Evolutionary conservation across 2,329 filamentous ascomycete genomes (phyloP).

Genomic region (Dendryphion nanum): DNA sequence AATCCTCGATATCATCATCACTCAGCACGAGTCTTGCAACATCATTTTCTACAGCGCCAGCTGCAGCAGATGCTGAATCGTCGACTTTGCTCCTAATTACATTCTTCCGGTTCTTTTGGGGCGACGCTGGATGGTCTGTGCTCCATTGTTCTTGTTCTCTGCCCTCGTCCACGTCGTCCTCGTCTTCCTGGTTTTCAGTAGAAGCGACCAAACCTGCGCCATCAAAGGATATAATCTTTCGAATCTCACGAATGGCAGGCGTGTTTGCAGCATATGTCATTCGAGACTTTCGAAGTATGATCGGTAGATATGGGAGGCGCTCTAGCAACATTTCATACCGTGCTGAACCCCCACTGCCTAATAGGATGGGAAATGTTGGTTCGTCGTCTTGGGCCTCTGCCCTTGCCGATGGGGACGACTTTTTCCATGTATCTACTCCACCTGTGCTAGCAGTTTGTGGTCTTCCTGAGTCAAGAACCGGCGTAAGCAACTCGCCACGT

Average conservation of each 20-base stretch:
- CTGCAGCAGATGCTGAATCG: conserved; percentile 8
- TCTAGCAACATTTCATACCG: conserved; percentile 77
- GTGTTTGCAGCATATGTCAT: conserved; percentile 17
- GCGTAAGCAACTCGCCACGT: conserved; percentile 34
- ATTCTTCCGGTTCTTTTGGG: conserved; percentile 14
- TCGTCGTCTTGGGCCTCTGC: conserved; percentile 11
- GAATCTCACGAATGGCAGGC: conserved; percentile 55
- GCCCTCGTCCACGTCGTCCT: conserved; percentile 33
- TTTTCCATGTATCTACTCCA: conserved; percentile 42
- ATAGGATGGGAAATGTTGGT: conserved; percentile 37
- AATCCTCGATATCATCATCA: conserved; percentile 44
- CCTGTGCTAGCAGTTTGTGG: conserved; percentile 22
- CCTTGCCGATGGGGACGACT: conserved; percentile 14
- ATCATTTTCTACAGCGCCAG: conserved; percentile 11
- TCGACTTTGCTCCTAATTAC: conserved; percentile 20
- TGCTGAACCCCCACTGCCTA: conserved; percentile 61
- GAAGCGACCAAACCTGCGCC: conserved; percentile 34
- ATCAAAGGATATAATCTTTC: conserved; percentile 67
- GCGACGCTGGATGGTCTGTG: conserved; percentile 40
- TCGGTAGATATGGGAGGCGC: conserved; percentile 79
- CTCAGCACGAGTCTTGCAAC: conserved; percentile 36
- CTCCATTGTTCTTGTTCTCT: conserved; percentile 41
- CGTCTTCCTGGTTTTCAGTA: conserved; percentile 33
- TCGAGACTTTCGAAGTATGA: conserved; percentile 51
- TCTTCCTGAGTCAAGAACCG: conserved; percentile 24